Evolutionary conservation across 495 filamentous ascomycete genomes (phyloP), one percentile per base, ranked within the genome.

Genomic region (Pyrenopolyporus hunteri): DNA sequence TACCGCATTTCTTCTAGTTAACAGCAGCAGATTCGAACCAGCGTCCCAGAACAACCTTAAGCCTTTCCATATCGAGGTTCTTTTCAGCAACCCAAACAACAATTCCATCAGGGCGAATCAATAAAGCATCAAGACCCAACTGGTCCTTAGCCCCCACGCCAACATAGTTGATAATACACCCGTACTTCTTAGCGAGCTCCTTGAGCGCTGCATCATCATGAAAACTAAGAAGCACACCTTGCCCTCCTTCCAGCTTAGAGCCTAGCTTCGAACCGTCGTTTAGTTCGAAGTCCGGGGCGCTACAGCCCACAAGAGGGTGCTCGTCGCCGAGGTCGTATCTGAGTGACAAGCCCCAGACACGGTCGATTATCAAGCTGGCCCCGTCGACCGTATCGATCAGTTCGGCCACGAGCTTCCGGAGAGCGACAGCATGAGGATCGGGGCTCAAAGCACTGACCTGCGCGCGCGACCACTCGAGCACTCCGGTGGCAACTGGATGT

Each of bases 101-200:
- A 45, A 72, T 19, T 0, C 72, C 72, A 59, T 75, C 72, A 2
- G 72, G 72, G 2, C 72, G 70, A 17, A 75, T 25, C 50, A 75
- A 43, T 43, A 73, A 55, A 11, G 58, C 63, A 6, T 51, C 16
- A 5, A 73, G 61, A 3, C 59, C 67, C 3, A 56, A 43, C 25
- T 37, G 59, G 13, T 73, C 67, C 49, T 65, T 70, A 9, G 69
- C 67, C n/a, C 42, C 26, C 7, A 55, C 6, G 6, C 10, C 13
- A 28, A 69, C 20, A 45, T 71, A 73, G 23, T 69, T 63, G 2
- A 75, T 42, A 14, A 28, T 44, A 2, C 7, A 33, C 48, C 52
- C 36, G n/a, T 65, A 64, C 9, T 49, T 43, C 31, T 49, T 29
- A 19, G 28, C 59, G 4, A 69, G 33, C 25, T 49, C 36, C 22